Conservation (phyloP, 768 basidiomycete genomes). For the Leccinum disarticulatum region DNA sequence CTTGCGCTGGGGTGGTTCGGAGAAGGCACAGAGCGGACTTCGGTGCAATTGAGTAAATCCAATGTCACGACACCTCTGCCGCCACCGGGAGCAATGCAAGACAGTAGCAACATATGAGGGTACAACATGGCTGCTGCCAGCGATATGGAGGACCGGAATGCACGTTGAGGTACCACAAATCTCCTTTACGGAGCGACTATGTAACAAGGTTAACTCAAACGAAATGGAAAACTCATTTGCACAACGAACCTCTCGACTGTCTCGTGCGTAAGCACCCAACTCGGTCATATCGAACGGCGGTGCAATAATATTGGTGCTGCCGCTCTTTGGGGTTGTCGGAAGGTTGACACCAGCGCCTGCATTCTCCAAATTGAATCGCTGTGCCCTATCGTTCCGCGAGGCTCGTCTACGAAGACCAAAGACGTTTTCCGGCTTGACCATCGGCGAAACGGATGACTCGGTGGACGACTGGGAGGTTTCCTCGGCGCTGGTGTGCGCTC, state of each 20-base stretch:
- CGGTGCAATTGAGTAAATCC: conserved; percentile 83
- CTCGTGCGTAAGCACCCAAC: conserved; percentile 41
- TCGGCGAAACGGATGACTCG: conserved; percentile 41
- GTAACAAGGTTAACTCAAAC: conserved; percentile 10
- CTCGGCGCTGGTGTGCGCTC: conserved; percentile 58
- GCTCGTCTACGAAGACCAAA: conserved; percentile 37
- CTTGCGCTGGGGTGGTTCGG: conserved; percentile 77
- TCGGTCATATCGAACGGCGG: conserved; percentile 49
- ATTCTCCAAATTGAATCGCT: conserved; percentile 15
- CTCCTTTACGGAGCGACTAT: conserved; percentile 83
- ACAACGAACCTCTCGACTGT: conserved; percentile 43
- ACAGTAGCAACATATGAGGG: conserved; percentile 54
- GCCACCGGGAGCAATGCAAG: conserved; percentile 83
- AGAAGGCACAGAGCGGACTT: conserved; percentile 80
- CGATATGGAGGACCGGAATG: conserved; percentile 76
- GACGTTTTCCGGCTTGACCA: conserved; percentile 26
- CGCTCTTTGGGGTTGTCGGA: conserved; percentile 29
- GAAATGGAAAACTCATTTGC: neutral
- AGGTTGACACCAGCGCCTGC: conserved; percentile 6
- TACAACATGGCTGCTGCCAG: conserved; percentile 80
- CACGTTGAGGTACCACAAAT: conserved; percentile 91
- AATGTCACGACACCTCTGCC: conserved; percentile 83
- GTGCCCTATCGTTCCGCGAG: conserved; percentile 25
- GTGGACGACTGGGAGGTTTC: conserved; percentile 33
- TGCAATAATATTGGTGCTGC: conserved; percentile 37